Conservation (phyloP, 1,284 basidiomycete genomes). For the Bondarzewia mesenterica region DNA sequence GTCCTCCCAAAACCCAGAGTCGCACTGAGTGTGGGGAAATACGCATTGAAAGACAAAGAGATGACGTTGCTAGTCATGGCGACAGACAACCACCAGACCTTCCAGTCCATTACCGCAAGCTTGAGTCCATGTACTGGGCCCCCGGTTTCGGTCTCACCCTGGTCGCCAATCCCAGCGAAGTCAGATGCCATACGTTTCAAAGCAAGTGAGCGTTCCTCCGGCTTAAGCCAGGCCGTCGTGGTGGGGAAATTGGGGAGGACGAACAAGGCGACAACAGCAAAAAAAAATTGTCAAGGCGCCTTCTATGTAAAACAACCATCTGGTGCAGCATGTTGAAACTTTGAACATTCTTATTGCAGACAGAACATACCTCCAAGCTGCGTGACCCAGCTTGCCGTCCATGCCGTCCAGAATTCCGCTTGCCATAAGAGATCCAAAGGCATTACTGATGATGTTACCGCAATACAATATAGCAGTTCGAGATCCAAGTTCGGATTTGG, state of each 20-base stretch:
- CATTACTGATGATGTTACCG: conserved; percentile 72
- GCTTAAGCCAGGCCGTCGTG: conserved; percentile 48
- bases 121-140: conserved; percentile 38
- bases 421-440: conserved; percentile 75
- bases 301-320: conserved; percentile 66
- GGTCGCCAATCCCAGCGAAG: conserved; percentile 37
- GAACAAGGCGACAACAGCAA: conserved; percentile 53
- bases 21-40: conserved; percentile 58
- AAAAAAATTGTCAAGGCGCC: conserved; percentile 46
- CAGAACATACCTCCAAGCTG: conserved; percentile 57
- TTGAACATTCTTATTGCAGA: not conserved
- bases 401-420: conserved; percentile 63
- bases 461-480: conserved; percentile 68
- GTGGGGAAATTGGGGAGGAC: conserved; percentile 74
- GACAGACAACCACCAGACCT: conserved; percentile 63
- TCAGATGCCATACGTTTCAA: conserved; percentile 68
- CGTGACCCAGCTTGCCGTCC: conserved; percentile 60
- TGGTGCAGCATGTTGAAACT: conserved; percentile 13
- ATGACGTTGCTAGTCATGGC: conserved; percentile 45
- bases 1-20: conserved; percentile 63
- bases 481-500: conserved; percentile 54
- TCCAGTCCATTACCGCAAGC: conserved; percentile 60
- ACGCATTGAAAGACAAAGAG: conserved; percentile 65
- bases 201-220: conserved; percentile 57
- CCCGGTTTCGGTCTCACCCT: conserved; percentile 27